phyloP scores from a whole-genome alignment of 2,329 filamentous ascomycete species.

The Aspergillus jensenii region DNA sequence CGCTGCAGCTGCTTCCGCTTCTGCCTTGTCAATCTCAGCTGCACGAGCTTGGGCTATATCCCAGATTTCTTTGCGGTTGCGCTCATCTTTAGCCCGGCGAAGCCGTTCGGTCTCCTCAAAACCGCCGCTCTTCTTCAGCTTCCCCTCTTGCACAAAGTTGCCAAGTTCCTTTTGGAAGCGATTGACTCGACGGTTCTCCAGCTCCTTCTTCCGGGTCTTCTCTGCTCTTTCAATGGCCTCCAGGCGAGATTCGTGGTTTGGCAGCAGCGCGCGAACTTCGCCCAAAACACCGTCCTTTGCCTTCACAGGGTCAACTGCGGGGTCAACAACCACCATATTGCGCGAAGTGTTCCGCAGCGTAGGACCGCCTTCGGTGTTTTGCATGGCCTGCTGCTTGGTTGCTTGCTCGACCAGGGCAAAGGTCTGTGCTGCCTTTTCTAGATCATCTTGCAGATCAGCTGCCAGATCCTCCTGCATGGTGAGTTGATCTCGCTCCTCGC shows the following conservation, averaged over 20 bases:
- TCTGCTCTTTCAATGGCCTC: slow-evolving; percentile 98
- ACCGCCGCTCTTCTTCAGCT: slow-evolving; percentile 92
- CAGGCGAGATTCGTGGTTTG: slow-evolving; percentile 88
- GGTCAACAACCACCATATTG: slow-evolving; percentile 47
- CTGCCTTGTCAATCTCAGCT: slow-evolving; percentile 48
- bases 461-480: slow-evolving; percentile 95
- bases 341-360: slow-evolving; percentile 54
- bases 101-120: slow-evolving; percentile 90
- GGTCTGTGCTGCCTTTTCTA: slow-evolving; percentile 91
- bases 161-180: slow-evolving; percentile 84
- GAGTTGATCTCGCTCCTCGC: slow-evolving; percentile 90
- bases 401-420: slow-evolving; percentile 95
- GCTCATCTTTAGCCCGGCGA: slow-evolving; percentile 81
- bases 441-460: slow-evolving; percentile 86
- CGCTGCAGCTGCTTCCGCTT: slow-evolving; percentile 25
- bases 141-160: slow-evolving; percentile 82
- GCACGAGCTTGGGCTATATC: slow-evolving; percentile 54
- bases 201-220: slow-evolving; percentile 83
- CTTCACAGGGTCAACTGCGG: slow-evolving; percentile 67
- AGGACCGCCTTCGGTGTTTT: slow-evolving; percentile 52
- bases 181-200: slow-evolving; percentile 70
- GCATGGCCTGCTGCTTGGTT: slow-evolving; percentile 90
- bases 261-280: slow-evolving; percentile 88
- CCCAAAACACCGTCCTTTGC: slow-evolving; percentile 90
- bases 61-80: slow-evolving; percentile 73